These are phyloP conservation scores for Starmerella potacharoeniae DNA, from an alignment of 805 yeast genomes.

Conservation along the genomic window DNA sequence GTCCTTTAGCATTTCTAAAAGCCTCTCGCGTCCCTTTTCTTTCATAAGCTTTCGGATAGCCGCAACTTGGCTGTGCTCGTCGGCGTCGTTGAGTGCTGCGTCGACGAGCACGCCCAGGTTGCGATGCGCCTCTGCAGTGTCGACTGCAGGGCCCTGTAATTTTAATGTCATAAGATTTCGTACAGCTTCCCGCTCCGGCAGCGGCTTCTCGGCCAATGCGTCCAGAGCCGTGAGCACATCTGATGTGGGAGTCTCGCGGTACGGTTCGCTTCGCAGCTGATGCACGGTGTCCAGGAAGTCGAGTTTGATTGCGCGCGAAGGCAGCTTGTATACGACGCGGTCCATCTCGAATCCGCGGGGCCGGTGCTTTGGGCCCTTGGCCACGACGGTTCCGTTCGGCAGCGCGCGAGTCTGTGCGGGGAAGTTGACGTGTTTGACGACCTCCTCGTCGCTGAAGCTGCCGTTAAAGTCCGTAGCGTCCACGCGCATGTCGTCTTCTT, in stretches of 20 bases:
- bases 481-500: constrained; percentile 31
- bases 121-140: constrained; percentile 24
- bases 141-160: constrained; percentile 28
- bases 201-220: constrained; percentile 23
- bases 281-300: constrained; percentile 55
- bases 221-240: constrained; percentile 32
- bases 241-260: constrained; percentile 27
- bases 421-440: not conserved
- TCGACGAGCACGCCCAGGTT: constrained; percentile 25
- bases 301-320: constrained; percentile 54
- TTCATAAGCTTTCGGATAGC: constrained; percentile 51
- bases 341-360: constrained; percentile 27
- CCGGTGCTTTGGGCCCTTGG: constrained; percentile 3
- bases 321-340: constrained; percentile 49
- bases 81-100: constrained; percentile 31
- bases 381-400: constrained; percentile 6
- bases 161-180: constrained; percentile 31
- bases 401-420: constrained; percentile 5
- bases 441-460: constrained; percentile 23
- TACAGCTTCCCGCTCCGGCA: constrained; percentile 26
- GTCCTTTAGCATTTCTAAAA: constrained; percentile 43
- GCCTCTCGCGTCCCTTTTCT: constrained; percentile 55
- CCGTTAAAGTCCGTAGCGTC: constrained; percentile 29
- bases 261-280: constrained; percentile 26
- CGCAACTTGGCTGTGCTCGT: constrained; percentile 34